Base-by-base conservation (phyloP, 2,329 filamentous ascomycete genomes). In the Xylariaceae sp. region DNA sequence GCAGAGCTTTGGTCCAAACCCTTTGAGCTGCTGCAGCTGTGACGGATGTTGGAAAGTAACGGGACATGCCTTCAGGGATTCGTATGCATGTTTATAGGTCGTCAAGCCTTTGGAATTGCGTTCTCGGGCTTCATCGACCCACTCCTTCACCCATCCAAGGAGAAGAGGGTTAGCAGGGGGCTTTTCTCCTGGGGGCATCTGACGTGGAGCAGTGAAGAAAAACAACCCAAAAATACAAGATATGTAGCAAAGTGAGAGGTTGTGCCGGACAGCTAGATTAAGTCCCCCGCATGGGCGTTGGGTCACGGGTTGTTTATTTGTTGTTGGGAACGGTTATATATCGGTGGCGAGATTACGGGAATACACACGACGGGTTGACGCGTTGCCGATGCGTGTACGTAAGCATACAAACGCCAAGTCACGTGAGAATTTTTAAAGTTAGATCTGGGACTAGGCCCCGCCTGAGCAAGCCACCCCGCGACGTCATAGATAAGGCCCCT, bases 21-120 rank as follows among this genome's bases (percentile, higher is more conserved):
- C 87, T 57, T 83, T 84, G n/a, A 94, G 77, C 62, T 86, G 80
- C 62, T 85, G 79, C 1, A 88, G 80, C 71, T 91, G 81, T 4
- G 84, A 83, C 2, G 89, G 88, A 67, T 94, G 89, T 19, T 80
- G 74, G 61, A 90, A 88, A 1, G 73, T 71, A 40, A 89, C 73
- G 0, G 89, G 88, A 60, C 88, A 91, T 9, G 81, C 81, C 70
- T 85, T 88, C 69, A 94, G 80, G 2, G 88, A 87, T 55, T 89
- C 80, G 65, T 89, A 89, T 1, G 89, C 89, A 62, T 86, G 83
- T 60, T 82, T 87, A 69, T 91, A 92, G 0, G 81, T 85, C n/a
- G 78, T 81, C 29, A 84, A 72, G 27, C 86, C 86, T 67, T 89
- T 90, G 19, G 82, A 81, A 65, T 86, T 89, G 45, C 80, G 80